Evolutionary conservation across 1,284 basidiomycete species (phyloP).

Genomic region (Cryptococcus sp.): DNA sequence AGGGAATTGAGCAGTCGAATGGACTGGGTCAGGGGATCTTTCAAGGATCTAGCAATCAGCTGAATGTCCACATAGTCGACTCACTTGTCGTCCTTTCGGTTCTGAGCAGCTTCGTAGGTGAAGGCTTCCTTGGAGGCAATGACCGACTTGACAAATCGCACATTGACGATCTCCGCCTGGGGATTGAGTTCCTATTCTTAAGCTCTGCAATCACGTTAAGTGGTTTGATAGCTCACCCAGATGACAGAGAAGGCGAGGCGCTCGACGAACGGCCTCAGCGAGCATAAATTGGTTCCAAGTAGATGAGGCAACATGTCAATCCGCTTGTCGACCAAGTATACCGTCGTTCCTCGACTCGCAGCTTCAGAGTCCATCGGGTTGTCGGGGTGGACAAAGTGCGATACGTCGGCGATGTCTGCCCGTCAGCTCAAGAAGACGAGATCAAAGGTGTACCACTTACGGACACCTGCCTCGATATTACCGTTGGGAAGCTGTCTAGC

Average conservation of each 20-base stretch:
- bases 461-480: conserved; percentile 95
- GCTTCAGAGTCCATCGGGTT: conserved; percentile 98
- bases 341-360: conserved; percentile 90
- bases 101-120: conserved; percentile 94
- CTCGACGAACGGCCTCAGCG: conserved; percentile 87
- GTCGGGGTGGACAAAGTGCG: conserved; percentile 88
- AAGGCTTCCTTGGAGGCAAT: conserved; percentile 96
- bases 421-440: background rate
- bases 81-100: conserved; percentile 84
- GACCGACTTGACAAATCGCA: conserved; percentile 91
- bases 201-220: background rate
- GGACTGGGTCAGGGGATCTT: conserved; percentile 78
- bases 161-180: conserved; percentile 81
- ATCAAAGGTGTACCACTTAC: conserved; percentile 55
- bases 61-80: conserved; percentile 33
- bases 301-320: conserved; percentile 97
- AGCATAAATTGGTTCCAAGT: conserved; percentile 94
- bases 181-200: conserved; percentile 67
- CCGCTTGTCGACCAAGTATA: conserved; percentile 97
- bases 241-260: conserved; percentile 91
- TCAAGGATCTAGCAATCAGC: conserved; percentile 53
- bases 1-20: conserved; percentile 86
- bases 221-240: conserved; percentile 68
- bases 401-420: conserved; percentile 97
- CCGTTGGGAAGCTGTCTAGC: conserved; percentile 83